Conservation (phyloP, 2,329 filamentous ascomycete genomes). For the Aphanoascus verrucosus region DNA sequence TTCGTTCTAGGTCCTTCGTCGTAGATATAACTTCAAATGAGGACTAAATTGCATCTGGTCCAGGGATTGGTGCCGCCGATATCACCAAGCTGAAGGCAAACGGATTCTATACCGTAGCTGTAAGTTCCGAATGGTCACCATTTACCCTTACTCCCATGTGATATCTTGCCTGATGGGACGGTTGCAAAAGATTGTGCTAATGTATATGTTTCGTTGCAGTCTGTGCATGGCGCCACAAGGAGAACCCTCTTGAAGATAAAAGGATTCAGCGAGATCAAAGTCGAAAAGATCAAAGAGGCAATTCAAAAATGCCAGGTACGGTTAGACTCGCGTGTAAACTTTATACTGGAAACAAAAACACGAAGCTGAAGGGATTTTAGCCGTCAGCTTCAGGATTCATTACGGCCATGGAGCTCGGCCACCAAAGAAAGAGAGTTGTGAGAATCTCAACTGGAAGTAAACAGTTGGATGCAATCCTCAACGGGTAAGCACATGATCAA, state of each 20-base stretch:
- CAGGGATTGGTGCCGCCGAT: slow-evolving; percentile 53
- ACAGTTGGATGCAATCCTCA: slow-evolving; percentile 54
- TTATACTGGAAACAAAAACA: background rate
- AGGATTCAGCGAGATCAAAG: slow-evolving; percentile 59
- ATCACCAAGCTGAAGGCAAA: slow-evolving; percentile 55
- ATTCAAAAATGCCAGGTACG: slow-evolving; percentile 49
- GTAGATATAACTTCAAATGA: background rate
- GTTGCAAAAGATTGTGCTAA: background rate
- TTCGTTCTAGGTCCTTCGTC: slow-evolving; percentile 17
- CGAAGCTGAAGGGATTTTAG: slow-evolving; percentile 27
- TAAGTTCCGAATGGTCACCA: slow-evolving; percentile 26
- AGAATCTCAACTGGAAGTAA: slow-evolving; percentile 61
- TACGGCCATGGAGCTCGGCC: slow-evolving; percentile 53
- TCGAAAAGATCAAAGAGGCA: slow-evolving; percentile 61
- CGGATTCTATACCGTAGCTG: slow-evolving; percentile 54
- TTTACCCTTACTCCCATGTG: too few relatives aligned
- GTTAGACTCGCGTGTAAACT: background rate
- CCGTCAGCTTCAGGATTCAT: slow-evolving; percentile 52
- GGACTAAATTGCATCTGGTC: background rate
- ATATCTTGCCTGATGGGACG: background rate
- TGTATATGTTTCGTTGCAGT: slow-evolving; percentile 30
- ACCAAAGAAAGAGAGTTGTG: slow-evolving; percentile 52
- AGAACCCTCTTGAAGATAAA: slow-evolving; percentile 55
- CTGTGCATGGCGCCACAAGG: slow-evolving; percentile 50
- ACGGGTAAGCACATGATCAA: slow-evolving; percentile 39